Evolutionary conservation across 345 rosid genomes (phyloP).

Genomic region (Punica granatum): DNA sequence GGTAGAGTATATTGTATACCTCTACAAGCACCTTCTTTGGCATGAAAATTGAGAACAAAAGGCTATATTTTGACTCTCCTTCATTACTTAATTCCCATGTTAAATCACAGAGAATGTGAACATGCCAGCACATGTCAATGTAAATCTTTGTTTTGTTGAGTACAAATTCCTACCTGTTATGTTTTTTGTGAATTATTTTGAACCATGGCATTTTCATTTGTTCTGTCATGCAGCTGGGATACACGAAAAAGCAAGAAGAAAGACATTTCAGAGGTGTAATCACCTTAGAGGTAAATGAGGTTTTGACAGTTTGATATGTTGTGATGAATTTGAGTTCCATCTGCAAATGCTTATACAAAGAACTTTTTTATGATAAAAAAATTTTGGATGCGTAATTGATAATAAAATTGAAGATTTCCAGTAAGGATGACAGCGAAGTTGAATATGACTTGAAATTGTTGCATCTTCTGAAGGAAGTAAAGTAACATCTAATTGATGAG

Average conservation of each 20-base stretch:
- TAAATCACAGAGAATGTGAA: no score
- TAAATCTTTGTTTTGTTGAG: not conserved
- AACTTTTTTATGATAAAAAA: no score
- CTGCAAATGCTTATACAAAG: no score
- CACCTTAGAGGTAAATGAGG: conserved; percentile 67
- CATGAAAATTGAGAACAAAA: not conserved
- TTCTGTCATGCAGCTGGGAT: conserved; percentile 66
- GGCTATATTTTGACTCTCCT: not conserved
- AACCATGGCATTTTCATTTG: not conserved
- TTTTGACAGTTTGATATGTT: not conserved
- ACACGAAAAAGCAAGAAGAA: conserved; percentile 95
- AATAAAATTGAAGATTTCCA: no score
- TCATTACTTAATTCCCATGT: no score
- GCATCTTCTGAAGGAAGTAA: not conserved
- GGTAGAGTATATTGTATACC: not conserved
- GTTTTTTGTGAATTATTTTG: not conserved
- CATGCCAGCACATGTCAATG: not conserved
- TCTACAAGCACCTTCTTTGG: not conserved
- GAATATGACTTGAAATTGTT: not conserved
- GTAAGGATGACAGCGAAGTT: not conserved
- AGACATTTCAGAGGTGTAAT: conserved; percentile 90
- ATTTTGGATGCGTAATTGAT: no score
- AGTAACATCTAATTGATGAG: not conserved
- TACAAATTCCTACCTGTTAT: not conserved
- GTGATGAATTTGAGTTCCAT: no score